A percentile compares a stretch with the other conserved stretches of the same genome.
Evolutionary conservation across 805 yeast species (phyloP).

Genomic region (Saturnispora sanitii): DNA sequence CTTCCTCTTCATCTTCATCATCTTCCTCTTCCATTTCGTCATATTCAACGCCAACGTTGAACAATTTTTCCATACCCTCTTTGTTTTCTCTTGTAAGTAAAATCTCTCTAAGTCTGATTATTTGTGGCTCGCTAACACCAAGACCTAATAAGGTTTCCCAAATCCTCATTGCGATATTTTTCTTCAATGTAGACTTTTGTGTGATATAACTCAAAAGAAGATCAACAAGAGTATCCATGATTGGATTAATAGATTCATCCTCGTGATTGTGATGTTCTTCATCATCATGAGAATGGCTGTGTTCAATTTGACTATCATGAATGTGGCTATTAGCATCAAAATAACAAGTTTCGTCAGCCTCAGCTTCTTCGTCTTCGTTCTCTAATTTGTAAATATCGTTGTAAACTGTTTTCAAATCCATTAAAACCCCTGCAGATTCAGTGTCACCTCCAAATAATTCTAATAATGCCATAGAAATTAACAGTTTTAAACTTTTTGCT

Average conservation of each 20-base stretch:
- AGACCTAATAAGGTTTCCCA: slow-evolving; percentile 40
- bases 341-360: slow-evolving; percentile 8
- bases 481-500: slow-evolving; percentile 53
- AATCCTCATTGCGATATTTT: slow-evolving; percentile 41
- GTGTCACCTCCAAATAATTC: slow-evolving; percentile 70
- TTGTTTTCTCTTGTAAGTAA: slow-evolving; percentile 63
- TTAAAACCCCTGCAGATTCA: slow-evolving; percentile 66
- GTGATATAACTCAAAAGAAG: slow-evolving; percentile 48
- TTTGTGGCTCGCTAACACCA: slow-evolving; percentile 34
- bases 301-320: slow-evolving; percentile 6
- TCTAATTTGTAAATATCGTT: slow-evolving; percentile 25
- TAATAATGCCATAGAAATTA: slow-evolving; percentile 65
- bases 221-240: slow-evolving; percentile 33
- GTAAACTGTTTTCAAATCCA: slow-evolving; percentile 60
- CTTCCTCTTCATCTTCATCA: slow-evolving; percentile 24
- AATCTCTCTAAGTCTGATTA: slow-evolving; percentile 44
- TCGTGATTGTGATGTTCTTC: slow-evolving; percentile 25
- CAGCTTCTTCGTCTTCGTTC: background rate
- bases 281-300: no score
- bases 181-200: slow-evolving; percentile 47
- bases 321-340: slow-evolving; percentile 9
- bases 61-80: slow-evolving; percentile 68
- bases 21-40: slow-evolving; percentile 39
- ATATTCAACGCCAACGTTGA: slow-evolving; percentile 50
- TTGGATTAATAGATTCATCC: slow-evolving; percentile 29